Base-by-base conservation (phyloP, 345 rosid genomes). In the Acer saccharum region DNA sequence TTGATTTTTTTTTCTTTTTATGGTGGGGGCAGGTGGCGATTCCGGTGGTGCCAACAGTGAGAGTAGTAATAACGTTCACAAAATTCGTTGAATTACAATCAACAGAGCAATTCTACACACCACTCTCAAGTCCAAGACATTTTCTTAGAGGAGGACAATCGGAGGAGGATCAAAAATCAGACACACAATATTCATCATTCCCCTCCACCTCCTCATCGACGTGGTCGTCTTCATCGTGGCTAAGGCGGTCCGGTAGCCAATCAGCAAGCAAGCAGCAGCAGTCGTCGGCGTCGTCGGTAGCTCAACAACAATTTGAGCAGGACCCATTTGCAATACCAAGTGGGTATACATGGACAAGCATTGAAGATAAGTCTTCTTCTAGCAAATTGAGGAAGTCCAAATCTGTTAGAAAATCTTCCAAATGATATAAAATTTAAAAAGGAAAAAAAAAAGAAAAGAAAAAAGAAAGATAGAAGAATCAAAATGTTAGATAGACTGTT, bases 11-110 rank as follows among this genome's bases (percentile, higher is more conserved):
- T 67, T 17, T 50, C 76, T 74, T 62, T 70, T 44, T 25, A 65
- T 54, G 64, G 43, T 71, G 79, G 72, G 17, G 46, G n/a, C 95
- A 96, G 99, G 80, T 96, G 78, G 97, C 99, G 0, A 96, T 96
- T 72, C 99, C 99, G 70, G 99, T 96, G 82, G 95, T 96, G 74
- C 99, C 99, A 5, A 94, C 99, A 0, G 98, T 96, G 68, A 87
- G 93, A 78, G 98, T 96, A 78, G 97, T 96, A 78, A 90, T 96
- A 77, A 92, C 99, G 4, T 96, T 94, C 87, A 92, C 99, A 0
- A 96, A 94, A 81, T 96, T 96, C 72, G 87, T 90, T 2, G 99
- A 96, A 65, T 89, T 96, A 60, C 95, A 77, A 25, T 87, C 98
- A 16, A 80, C 86, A 1, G 99, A 96, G 13, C 87, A 88, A 55